A percentile compares a stretch with the other conserved stretches of the same genome.
Conservation (phyloP, 1,284 basidiomycete species). For the Tylopilus sp. region DNA sequence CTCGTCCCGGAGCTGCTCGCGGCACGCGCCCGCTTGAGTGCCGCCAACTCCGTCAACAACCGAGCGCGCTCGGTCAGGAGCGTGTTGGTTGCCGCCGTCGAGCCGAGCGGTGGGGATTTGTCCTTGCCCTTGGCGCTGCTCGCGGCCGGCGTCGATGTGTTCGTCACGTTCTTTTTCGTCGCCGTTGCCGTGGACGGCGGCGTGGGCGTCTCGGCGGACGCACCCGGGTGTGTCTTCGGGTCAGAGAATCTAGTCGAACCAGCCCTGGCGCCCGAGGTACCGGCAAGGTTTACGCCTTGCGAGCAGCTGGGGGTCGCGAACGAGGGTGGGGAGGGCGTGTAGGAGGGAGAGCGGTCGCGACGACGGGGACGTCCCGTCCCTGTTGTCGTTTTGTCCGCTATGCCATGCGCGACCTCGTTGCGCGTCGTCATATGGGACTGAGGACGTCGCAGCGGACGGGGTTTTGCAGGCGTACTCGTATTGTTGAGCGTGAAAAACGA, state of each 20-base stretch:
- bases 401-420: too few relatives aligned
- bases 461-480: slow-evolving; percentile 30
- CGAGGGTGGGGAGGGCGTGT: slow-evolving; percentile 21
- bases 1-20: background rate
- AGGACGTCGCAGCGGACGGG: slow-evolving; percentile 5
- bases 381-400: background rate
- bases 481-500: slow-evolving; percentile 26
- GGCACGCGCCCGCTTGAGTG: slow-evolving; percentile 17
- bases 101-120: slow-evolving; percentile 1
- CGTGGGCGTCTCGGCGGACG: background rate
- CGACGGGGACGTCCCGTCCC: background rate
- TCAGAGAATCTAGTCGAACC: background rate
- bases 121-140: background rate
- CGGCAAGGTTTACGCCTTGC: background rate
- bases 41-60: slow-evolving; percentile 30
- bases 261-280: background rate
- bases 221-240: background rate
- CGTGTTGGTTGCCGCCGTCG: slow-evolving; percentile 19
- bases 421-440: background rate
- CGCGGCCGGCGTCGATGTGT: background rate
- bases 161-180: background rate
- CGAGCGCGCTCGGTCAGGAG: slow-evolving; percentile 30
- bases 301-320: slow-evolving; percentile 7
- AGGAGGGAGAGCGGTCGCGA: slow-evolving; percentile 6
- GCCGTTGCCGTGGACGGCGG: background rate